Evolutionary conservation across 2,329 filamentous ascomycete species (phyloP), one percentile per base, ranked within the genome.

Genomic region (Fusarium sp.): DNA sequence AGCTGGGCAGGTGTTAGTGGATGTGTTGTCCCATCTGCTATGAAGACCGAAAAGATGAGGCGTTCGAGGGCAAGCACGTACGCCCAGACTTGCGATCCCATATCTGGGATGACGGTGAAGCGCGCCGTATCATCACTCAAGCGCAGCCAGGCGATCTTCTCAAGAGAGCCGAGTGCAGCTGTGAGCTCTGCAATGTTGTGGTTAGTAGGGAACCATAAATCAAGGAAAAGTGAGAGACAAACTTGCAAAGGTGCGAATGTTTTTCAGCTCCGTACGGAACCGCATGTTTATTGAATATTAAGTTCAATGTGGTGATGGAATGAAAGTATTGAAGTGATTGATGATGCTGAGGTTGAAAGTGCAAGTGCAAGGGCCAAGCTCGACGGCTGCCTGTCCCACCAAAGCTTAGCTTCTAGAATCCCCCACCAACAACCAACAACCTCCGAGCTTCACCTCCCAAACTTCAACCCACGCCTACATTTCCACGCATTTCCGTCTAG

Each of bases 41-140:
- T n/a, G n/a, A n/a, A n/a, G n/a, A n/a, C n/a, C n/a, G n/a, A n/a
- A n/a, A n/a, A n/a, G n/a, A n/a, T n/a, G n/a, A n/a, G n/a, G n/a
- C n/a, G n/a, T n/a, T n/a, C n/a, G n/a, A n/a, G n/a, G n/a, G n/a
- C n/a, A 50, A 41, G 35, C 13, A 73, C 92, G 81, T 88, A 95
- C 88, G 95, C 94, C 97, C 97, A 99, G 64, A 98, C 96, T 87
- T 98, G 96, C 10, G 95, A 97, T 69, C 97, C 96, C 79, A 94
- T 93, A 81, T 98, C 95, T 1, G 97, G 95, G 72, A 98, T 96
- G 79, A 98, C 94, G 69, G 97, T 98, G 85, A 99, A 98, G 77
- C 95, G 95, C 66, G 96, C 92, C 65, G 92, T 92, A 68, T 95
- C 92, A 84, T 97, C 91, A 84, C 96, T 94, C 37, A 99, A 90